Conservation (phyloP, 768 basidiomycete species). For the Termitomyces sp. region DNA sequence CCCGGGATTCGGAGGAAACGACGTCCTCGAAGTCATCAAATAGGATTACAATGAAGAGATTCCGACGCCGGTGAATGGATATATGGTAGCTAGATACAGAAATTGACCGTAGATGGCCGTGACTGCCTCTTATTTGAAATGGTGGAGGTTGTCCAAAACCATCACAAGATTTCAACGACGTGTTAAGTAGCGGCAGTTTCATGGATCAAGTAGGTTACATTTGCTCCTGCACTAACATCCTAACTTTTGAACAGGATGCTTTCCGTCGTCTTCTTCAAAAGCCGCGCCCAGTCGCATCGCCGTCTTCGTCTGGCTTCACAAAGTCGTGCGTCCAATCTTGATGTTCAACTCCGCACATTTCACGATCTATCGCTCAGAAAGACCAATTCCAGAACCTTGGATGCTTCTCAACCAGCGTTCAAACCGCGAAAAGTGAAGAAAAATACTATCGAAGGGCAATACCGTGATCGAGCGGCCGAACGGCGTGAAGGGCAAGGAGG, state of each 20-base stretch:
- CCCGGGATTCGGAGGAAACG: no score
- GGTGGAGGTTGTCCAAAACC: background rate
- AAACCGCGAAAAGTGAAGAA: conserved; percentile 81
- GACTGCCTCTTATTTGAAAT: background rate
- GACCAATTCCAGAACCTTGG: conserved; percentile 36
- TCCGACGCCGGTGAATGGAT: no score
- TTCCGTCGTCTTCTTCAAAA: conserved; percentile 47
- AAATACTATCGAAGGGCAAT: conserved; percentile 34
- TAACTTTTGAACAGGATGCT: conserved; percentile 38
- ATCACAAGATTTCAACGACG: background rate
- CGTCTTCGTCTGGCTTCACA: conserved; percentile 18
- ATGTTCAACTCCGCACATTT: background rate
- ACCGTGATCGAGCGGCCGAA: conserved; percentile 75
- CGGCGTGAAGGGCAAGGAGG: conserved; percentile 58
- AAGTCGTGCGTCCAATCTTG: conserved; percentile 23
- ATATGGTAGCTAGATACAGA: no score
- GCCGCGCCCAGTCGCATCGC: conserved; percentile 19
- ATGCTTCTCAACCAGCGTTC: conserved; percentile 58
- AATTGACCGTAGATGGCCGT: background rate
- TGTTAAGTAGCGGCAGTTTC: background rate
- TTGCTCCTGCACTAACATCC: background rate
- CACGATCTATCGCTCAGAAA: conserved; percentile 11
- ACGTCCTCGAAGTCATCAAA: no score
- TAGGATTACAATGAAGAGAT: background rate
- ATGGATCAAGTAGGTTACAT: conserved; percentile 30